Evolutionary conservation across 768 basidiomycete genomes (phyloP).

Genomic region (Hydnum rufescens): DNA sequence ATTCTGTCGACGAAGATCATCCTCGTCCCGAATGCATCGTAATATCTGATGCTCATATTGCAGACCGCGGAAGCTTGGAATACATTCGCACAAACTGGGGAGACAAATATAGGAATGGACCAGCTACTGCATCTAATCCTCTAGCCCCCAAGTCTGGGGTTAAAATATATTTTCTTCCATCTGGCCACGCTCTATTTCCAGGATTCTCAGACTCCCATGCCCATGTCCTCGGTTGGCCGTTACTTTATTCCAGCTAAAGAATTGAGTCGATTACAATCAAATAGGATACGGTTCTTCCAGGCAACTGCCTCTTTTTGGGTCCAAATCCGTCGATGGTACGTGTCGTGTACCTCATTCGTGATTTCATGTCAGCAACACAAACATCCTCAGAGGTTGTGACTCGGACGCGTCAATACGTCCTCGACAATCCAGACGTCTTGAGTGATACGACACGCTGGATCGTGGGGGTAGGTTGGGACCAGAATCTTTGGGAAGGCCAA

Average conservation of each 20-base stretch:
- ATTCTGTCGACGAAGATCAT: slow-evolving; percentile 40
- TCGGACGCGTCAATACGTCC: slow-evolving; percentile 38
- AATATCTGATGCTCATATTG: slow-evolving; percentile 29
- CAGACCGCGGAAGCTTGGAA: slow-evolving; percentile 31
- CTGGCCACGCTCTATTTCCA: slow-evolving; percentile 42
- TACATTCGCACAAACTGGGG: slow-evolving; percentile 22
- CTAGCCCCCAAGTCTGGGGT: slow-evolving; percentile 11
- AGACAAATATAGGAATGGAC: slow-evolving; percentile 13
- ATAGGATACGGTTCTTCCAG: slow-evolving; percentile 52
- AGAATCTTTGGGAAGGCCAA: slow-evolving; percentile 32
- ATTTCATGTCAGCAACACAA: neutral
- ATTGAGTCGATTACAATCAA: slow-evolving; percentile 44
- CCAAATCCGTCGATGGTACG: slow-evolving; percentile 39
- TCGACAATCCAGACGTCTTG: slow-evolving; percentile 33
- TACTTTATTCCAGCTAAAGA: slow-evolving; percentile 25
- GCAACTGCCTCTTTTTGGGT: slow-evolving; percentile 41
- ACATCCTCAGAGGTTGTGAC: slow-evolving; percentile 35
- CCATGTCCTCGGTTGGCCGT: neutral
- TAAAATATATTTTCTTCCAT: slow-evolving; percentile 29
- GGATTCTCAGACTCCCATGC: slow-evolving; percentile 41
- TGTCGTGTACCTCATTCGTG: neutral
- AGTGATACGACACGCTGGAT: slow-evolving; percentile 47
- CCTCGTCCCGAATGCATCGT: slow-evolving; percentile 44
- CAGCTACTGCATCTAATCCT: slow-evolving; percentile 7
- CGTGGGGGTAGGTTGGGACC: slow-evolving; percentile 85